phyloP scores from a whole-genome alignment of 106 monocot genomes.

The Dioscorea alata region DNA sequence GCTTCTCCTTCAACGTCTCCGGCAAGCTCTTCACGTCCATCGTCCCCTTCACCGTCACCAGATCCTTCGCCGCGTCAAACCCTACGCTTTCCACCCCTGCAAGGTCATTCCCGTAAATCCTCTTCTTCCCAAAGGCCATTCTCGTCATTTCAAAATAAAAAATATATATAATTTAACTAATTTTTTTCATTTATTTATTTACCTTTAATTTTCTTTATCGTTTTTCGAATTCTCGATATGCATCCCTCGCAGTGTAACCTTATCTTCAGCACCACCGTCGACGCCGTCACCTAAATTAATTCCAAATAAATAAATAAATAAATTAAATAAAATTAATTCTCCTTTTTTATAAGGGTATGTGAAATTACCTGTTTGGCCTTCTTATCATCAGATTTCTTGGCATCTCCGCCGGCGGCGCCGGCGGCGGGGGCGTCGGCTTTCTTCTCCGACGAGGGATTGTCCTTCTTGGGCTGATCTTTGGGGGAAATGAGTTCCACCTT shows the following conservation, averaged over 20 bases:
- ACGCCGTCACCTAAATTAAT: conserved; percentile 17
- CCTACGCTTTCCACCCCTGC: conserved; percentile 62
- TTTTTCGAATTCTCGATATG: conserved; percentile 40
- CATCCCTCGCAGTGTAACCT: conserved; percentile 84
- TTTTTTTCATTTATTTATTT: neutral
- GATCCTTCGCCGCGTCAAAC: conserved; percentile 41
- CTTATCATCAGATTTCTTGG: conserved; percentile 35
- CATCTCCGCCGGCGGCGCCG: neutral
- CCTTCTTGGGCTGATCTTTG: conserved; percentile 20
- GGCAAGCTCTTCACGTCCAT: conserved; percentile 53
- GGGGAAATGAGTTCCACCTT: conserved; percentile 64
- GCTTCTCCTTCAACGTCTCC: conserved; percentile 26
- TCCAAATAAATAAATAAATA: neutral
- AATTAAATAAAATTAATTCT: neutral
- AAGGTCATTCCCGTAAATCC: neutral
- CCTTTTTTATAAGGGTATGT: neutral
- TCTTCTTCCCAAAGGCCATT: neutral
- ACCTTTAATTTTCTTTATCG: conserved; percentile 64
- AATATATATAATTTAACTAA: too few relatives aligned
- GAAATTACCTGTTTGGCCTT: conserved; percentile 34
- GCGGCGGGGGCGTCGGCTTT: conserved; percentile 9
- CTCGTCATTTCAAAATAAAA: neutral
- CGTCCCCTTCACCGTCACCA: conserved; percentile 66
- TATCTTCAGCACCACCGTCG: conserved; percentile 69
- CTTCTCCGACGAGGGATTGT: conserved; percentile 16